Conservation (phyloP, 257 asterid genomes). For the Capsicum rhomboideum region DNA sequence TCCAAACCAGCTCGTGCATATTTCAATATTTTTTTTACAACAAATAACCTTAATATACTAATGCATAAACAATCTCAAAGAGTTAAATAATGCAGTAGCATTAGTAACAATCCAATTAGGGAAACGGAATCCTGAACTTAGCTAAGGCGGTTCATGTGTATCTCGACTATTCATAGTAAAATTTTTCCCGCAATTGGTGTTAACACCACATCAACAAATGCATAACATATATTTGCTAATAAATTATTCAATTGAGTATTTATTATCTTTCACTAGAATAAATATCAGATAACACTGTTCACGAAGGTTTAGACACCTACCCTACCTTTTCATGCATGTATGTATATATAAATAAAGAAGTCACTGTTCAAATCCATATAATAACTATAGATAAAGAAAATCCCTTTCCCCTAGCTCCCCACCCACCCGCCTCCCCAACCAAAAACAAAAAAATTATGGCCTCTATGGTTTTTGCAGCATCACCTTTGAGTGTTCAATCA, state of each 20-base stretch:
- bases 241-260: background rate
- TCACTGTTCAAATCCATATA: background rate
- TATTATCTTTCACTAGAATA: background rate
- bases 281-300: background rate
- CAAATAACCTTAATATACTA: too few relatives aligned
- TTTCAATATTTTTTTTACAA: too few relatives aligned
- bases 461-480: background rate
- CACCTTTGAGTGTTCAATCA: background rate
- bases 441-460: background rate
- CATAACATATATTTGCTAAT: background rate
- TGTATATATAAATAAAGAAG: background rate
- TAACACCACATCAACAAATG: background rate
- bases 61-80: too few relatives aligned
- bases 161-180: background rate
- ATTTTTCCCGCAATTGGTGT: rapidly evolving
- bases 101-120: background rate
- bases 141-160: background rate
- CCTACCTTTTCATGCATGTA: background rate
- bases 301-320: background rate
- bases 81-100: too few relatives aligned
- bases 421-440: too few relatives aligned
- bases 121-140: too few relatives aligned
- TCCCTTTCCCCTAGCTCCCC: background rate
- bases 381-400: background rate
- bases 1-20: background rate